These are phyloP conservation scores for Cephaloascus albidus DNA, from an alignment of 805 yeast genomes.

Conservation along the genomic window DNA sequence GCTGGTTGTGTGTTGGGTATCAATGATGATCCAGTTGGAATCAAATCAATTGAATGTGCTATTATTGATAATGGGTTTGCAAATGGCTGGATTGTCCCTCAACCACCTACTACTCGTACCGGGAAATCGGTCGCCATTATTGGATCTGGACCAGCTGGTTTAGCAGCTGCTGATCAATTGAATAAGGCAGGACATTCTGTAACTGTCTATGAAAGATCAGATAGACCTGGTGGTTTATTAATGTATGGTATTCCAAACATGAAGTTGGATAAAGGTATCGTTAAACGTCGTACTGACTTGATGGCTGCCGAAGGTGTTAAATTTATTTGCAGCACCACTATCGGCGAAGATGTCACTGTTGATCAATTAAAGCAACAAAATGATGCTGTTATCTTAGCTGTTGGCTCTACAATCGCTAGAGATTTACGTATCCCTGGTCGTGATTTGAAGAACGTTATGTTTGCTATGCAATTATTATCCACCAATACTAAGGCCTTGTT, in stretches of 20 bases:
- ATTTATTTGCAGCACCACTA: slow-evolving; percentile 66
- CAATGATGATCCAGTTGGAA: slow-evolving; percentile 91
- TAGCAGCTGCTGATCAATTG: slow-evolving; percentile 94
- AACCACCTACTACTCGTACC: slow-evolving; percentile 70
- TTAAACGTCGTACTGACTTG: slow-evolving; percentile 86
- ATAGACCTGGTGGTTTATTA: slow-evolving; percentile 92
- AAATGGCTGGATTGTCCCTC: slow-evolving; percentile 92
- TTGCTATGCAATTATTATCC: slow-evolving; percentile 87
- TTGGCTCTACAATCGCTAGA: slow-evolving; percentile 95
- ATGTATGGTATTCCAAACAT: slow-evolving; percentile 99
- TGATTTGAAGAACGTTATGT: slow-evolving; percentile 79
- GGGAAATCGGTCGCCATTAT: slow-evolving; percentile 79
- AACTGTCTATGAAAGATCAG: slow-evolving; percentile 87
- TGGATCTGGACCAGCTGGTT: slow-evolving; percentile 97
- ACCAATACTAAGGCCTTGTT: slow-evolving; percentile 86
- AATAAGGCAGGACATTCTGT: slow-evolving; percentile 93
- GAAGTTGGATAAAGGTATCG: slow-evolving; percentile 91
- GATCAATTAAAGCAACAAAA: slow-evolving; percentile 52
- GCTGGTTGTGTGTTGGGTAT: slow-evolving; percentile 89
- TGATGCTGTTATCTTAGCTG: slow-evolving; percentile 86
- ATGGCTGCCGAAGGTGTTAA: slow-evolving; percentile 84
- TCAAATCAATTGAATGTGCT: slow-evolving; percentile 91
- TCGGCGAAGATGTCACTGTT: slow-evolving; percentile 76
- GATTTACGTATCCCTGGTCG: slow-evolving; percentile 94
- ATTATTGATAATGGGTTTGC: slow-evolving; percentile 94